Percentiles rank a stretch among this genome's conserved stretches.
phyloP scores from a whole-genome alignment of 805 yeast species.

The Clavispora fructus region DNA sequence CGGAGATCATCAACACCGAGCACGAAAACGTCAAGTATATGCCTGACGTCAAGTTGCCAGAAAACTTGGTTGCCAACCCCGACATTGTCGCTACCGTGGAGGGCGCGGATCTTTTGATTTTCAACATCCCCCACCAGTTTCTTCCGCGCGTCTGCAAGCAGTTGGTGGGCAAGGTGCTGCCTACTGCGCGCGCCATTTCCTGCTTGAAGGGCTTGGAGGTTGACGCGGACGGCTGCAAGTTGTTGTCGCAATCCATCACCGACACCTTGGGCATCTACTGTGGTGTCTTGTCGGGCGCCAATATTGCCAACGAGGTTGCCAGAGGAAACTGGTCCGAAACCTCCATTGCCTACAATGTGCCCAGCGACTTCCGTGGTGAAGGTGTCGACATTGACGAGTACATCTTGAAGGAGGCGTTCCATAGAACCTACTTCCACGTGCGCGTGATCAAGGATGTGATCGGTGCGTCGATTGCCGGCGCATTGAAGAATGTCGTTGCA shows the following conservation, averaged over 20 bases:
- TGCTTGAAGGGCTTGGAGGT: slow-evolving; percentile 45
- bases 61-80: slow-evolving; percentile 37
- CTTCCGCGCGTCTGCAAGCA: slow-evolving; percentile 34
- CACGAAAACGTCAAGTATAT: slow-evolving; percentile 43
- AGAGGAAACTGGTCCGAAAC: slow-evolving; percentile 45
- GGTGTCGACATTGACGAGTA: slow-evolving; percentile 37
- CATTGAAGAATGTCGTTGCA: slow-evolving; percentile 43
- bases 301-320: slow-evolving; percentile 44
- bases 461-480: slow-evolving; percentile 44
- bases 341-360: slow-evolving; percentile 38
- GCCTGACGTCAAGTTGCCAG: slow-evolving; percentile 39
- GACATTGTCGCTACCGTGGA: slow-evolving; percentile 32
- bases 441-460: slow-evolving; percentile 41
- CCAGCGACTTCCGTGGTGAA: slow-evolving; percentile 34
- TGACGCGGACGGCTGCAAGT: slow-evolving; percentile 37
- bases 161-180: slow-evolving; percentile 35
- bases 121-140: slow-evolving; percentile 45
- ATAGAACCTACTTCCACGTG: slow-evolving; percentile 44
- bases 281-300: slow-evolving; percentile 46
- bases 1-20: slow-evolving; percentile 38
- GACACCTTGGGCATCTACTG: slow-evolving; percentile 40
- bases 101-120: slow-evolving; percentile 40
- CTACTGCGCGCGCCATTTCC: slow-evolving; percentile 38
- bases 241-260: slow-evolving; percentile 39
- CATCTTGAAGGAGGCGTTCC: slow-evolving; percentile 40